Base-by-base conservation (phyloP, 2,329 filamentous ascomycete species). In the Zymoseptoria ardabiliae region DNA sequence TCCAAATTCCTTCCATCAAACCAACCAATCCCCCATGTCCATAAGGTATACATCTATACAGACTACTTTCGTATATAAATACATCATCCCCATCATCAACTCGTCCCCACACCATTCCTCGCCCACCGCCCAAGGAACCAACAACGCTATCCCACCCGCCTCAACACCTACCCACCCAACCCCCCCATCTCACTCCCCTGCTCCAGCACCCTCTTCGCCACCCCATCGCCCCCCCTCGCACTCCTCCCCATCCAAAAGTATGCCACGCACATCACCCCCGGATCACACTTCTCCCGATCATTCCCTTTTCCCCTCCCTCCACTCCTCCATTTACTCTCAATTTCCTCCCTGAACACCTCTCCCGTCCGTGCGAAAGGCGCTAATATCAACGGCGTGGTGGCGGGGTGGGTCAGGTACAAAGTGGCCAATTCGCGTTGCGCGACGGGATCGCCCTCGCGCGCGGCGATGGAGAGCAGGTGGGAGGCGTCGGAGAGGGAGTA, bases 161-260 rank as follows among this genome's bases (percentile, higher is more conserved):
- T 30, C n/a, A n/a, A n/a, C n/a, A 28, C 25, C 25, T 41, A 41
- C 35, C 35, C 35, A 13, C 35, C 35, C 35, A 41, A 17, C 35
- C 35, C 35, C 11, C 35, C 82, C 72, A 85, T 81, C 70, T 86
- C 83, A 67, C 83, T 81, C 53, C 82, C 75, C 76, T 95, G 90
- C 64, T 87, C 82, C 73, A 97, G 77, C 75, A 93, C 92, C 72
- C 87, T 88, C 71, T 85, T 87, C 20, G 93, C 93, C 66, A 96
- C 78, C 70, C 88, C 84, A 72, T 97, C 93, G 1, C 91, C 91
- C n/a, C 91, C 91, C 57, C 83, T 82, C 67, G 90, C 89, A 45
- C 90, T 91, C 65, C 90, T 81, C 76, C 93, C 90, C 91, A 97
- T 97, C 92, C 93, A 97, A 78, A 97, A 93, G 75, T 95, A 86